Evolutionary conservation across 495 filamentous ascomycete species (phyloP).

Genomic region (Cenococcum geophilum): DNA sequence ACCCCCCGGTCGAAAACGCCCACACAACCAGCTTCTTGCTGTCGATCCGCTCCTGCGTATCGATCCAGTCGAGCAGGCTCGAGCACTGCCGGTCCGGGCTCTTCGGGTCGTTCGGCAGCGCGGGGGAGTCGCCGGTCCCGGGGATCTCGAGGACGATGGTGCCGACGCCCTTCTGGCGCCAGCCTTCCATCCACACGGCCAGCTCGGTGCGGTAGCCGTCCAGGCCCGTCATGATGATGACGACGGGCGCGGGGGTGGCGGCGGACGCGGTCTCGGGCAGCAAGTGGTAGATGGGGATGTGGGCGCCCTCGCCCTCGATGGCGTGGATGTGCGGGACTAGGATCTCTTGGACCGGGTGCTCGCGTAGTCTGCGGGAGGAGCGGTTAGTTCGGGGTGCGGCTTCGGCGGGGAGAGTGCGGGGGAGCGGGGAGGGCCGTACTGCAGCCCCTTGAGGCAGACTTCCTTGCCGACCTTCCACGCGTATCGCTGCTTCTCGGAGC

Average conservation of each 20-base stretch:
- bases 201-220: slow-evolving; percentile 78
- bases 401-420: not conserved
- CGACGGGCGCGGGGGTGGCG: slow-evolving; percentile 47
- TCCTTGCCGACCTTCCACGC: slow-evolving; percentile 66
- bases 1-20: slow-evolving; percentile 70
- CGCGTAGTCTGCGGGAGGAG: slow-evolving; percentile 41
- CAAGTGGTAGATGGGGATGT: slow-evolving; percentile 61
- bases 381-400: not conserved
- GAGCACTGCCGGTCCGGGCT: slow-evolving; percentile 55
- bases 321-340: slow-evolving; percentile 53
- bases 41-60: slow-evolving; percentile 52
- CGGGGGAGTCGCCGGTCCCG: slow-evolving; percentile 72
- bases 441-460: slow-evolving; percentile 55
- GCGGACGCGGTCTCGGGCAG: slow-evolving; percentile 44
- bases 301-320: slow-evolving; percentile 45
- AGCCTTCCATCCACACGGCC: slow-evolving; percentile 63
- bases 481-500: slow-evolving; percentile 52
- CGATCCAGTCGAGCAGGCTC: slow-evolving; percentile 63
- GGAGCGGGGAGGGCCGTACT: too few species aligned
- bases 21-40: slow-evolving; percentile 58
- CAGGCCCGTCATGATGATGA: slow-evolving; percentile 68
- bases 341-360: slow-evolving; percentile 51
- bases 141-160: slow-evolving; percentile 65
- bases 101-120: slow-evolving; percentile 50
- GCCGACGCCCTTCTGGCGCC: slow-evolving; percentile 52